Evolutionary conservation across 129 eudicot species (phyloP).

Genomic region (Artemisia annua): DNA sequence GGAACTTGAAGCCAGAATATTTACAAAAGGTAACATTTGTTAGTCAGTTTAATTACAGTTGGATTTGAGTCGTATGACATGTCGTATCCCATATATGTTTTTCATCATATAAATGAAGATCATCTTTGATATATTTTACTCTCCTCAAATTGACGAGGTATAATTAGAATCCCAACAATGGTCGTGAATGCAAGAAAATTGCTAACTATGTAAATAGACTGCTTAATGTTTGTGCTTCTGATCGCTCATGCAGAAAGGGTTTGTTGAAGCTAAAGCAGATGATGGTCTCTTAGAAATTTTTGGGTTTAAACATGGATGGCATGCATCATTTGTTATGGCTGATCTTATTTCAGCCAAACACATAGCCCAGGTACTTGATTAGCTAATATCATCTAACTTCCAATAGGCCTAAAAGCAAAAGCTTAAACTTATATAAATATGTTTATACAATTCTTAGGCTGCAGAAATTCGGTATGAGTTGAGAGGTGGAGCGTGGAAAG

Average conservation of each 20-base stretch:
- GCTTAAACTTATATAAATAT: background rate
- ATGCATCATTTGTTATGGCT: constrained; percentile 96
- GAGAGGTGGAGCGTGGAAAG: constrained; percentile 90
- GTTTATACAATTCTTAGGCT: constrained; percentile 45
- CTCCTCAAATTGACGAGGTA: background rate
- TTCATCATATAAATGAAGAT: background rate
- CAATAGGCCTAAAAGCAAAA: background rate
- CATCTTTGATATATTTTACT: background rate
- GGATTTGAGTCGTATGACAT: background rate
- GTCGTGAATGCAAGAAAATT: background rate
- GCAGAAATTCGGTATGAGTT: constrained; percentile 75
- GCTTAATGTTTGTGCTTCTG: background rate
- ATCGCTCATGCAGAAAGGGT: constrained; percentile 68
- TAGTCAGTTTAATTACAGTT: background rate
- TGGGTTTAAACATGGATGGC: constrained; percentile 99
- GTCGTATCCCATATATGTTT: background rate
- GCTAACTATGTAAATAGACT: background rate
- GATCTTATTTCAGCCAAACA: constrained; percentile 95
- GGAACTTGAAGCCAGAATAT: constrained; percentile 79
- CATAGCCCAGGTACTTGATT: constrained; percentile 80
- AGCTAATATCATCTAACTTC: background rate
- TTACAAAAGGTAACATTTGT: constrained; percentile 65
- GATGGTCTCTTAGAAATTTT: constrained; percentile 88
- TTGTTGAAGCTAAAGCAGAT: constrained; percentile 87
- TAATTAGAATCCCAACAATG: background rate